These are phyloP conservation scores for Helianthus tuberosus DNA, from an alignment of 129 eudicot species.

Conservation along the genomic window DNA sequence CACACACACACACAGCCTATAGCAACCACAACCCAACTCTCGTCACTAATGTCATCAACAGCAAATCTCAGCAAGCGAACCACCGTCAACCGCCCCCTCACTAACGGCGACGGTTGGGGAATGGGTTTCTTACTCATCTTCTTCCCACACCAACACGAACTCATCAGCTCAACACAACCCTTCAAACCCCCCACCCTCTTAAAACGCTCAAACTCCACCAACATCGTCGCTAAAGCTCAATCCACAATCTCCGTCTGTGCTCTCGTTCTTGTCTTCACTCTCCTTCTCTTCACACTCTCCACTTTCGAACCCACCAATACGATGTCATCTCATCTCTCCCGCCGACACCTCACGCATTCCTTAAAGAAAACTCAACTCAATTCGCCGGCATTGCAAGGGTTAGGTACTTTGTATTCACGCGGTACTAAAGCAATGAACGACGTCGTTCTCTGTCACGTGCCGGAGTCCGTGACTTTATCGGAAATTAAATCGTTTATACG, in stretches of 20 bases:
- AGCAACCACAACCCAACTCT: neutral
- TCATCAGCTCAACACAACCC: slow-evolving; percentile 17
- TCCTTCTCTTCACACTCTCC: slow-evolving; percentile 79
- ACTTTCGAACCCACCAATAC: slow-evolving; percentile 60
- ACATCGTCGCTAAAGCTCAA: slow-evolving; percentile 62
- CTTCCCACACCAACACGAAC: slow-evolving; percentile 61
- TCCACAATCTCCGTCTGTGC: slow-evolving; percentile 80
- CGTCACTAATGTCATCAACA: neutral
- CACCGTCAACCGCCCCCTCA: slow-evolving; percentile 2
- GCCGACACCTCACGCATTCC: slow-evolving; percentile 32
- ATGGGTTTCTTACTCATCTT: slow-evolving; percentile 87
- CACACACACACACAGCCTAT: neutral
- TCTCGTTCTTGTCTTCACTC: slow-evolving; percentile 57
- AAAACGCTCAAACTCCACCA: slow-evolving; percentile 42
- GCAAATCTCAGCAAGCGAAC: slow-evolving; percentile 30
- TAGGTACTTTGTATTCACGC: slow-evolving; percentile 63
- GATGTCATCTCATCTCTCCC: slow-evolving; percentile 13
- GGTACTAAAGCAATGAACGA: slow-evolving; percentile 75
- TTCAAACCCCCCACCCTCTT: slow-evolving; percentile 30
- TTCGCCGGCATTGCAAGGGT: slow-evolving; percentile 63
- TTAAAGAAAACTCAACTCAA: neutral
- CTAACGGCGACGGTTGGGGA: slow-evolving; percentile 49
- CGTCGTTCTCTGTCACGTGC: slow-evolving; percentile 64
- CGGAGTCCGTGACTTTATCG: slow-evolving; percentile 34
- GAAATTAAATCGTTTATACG: slow-evolving; percentile 57